Base-by-base conservation (phyloP, 2,329 filamentous ascomycete genomes). In the Endothia cerciana region DNA sequence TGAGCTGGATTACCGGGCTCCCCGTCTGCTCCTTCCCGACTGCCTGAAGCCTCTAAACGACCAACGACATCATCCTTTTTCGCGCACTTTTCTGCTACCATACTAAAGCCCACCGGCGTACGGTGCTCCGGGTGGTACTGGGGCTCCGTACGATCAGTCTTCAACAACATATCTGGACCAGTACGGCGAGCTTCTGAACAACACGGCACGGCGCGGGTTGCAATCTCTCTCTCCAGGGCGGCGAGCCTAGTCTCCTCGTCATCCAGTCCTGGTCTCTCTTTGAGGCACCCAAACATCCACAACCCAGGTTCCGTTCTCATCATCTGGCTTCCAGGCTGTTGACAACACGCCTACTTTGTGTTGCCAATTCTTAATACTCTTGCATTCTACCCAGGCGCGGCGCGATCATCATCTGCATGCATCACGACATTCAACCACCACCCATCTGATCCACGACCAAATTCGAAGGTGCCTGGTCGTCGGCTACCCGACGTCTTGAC, bases 381-480 rank as follows among this genome's bases (percentile, higher is more conserved):
- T 56, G 55, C 59, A 65, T 60, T 49, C 43, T 62, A 60, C n/a
- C 38, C 55, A 55, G 63, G 55, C 45, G 30, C 49, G 51, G 53
- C 56, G 51, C 45, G 41, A 25, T 62, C 43, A 40, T 62, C 38
- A 58, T 63, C 59, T 62, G 55, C 63, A 65, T 62, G 43, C 45
- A 65, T n/a, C 47, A 67, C 36, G 58, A 33, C 36, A 19, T 36
- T 47, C 22, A 55, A n/a, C 40, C 40, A 41, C 53, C 30, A 47
- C 58, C 51, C 60, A 30, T 51, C 43, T 49, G 62, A 47, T 53
- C 51, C 51, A 51, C 53, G 60, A 40, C 57, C 43, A n/a, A 49
- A 25, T 22, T 55, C 60, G 30, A 62, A 62, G n/a, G 33, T 33
- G 33, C 45, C 55, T 11, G 33, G 40, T 19, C 43, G 22, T 30